Base-by-base conservation (phyloP, 352 stramenopile species). In the Globisporangium radiosum region DNA sequence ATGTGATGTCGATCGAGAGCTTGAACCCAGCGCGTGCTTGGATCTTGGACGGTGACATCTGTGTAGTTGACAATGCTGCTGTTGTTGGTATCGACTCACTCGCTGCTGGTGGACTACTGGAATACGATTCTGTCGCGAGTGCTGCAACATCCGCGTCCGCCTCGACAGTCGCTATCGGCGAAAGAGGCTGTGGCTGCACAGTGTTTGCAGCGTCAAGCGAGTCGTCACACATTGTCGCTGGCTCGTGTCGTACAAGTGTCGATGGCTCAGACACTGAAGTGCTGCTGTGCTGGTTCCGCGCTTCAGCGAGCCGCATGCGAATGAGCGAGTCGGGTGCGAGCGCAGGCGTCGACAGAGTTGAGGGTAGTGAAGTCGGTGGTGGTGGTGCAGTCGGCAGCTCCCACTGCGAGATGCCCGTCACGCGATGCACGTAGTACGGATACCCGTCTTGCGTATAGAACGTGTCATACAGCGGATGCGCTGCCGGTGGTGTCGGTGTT, bases 391-490 rank as follows among this genome's bases (percentile, higher is more conserved):
- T 14, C 40, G 85, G 81, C n/a, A 76, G 78, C 50, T 92, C 85
- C 85, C 82, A 94, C 56, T 91, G 85, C 0, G 85, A 94, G 36
- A 76, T 60, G 17, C 82, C 81, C 3, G 82, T 90, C 38, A 52
- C 53, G 62, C 68, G 70, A 65, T 91, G 85, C 14, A 92, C 78
- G 53, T 90, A 94, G 64, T 92, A 94, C 14, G 75, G 66, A 50
- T 94, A 89, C 5, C 85, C 85, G 49, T 94, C 76, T 47, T 81
- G 59, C 0, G 76, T 87, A 62, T 89, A 88, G 44, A 85, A 75
- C 7, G 72, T 87, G 11, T 91, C 78, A 78, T 81, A 94, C 42
- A 76, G 52, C 25, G 25, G 25, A 33, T 33, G 45, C 45, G 45
- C 45, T 48, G 44, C 44, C 19, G 33, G 13, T 45, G 44, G 15